Evolutionary conservation across 768 basidiomycete genomes (phyloP).

Genomic region (Russula compacta): DNA sequence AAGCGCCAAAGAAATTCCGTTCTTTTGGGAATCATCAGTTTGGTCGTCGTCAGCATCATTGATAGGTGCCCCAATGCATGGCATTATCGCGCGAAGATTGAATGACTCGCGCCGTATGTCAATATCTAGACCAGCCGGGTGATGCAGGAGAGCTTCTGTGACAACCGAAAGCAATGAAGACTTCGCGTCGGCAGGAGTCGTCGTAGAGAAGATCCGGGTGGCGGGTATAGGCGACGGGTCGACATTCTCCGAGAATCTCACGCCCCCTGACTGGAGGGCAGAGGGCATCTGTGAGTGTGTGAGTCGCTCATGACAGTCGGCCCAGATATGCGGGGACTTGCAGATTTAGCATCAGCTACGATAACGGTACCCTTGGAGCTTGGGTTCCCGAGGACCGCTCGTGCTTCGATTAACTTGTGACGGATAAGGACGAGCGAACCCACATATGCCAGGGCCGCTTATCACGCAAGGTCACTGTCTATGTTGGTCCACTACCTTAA

Average conservation of each 20-base stretch:
- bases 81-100: background rate
- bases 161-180: background rate
- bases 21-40: background rate
- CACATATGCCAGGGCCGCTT: conserved; percentile 15
- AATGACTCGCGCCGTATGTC: conserved; percentile 1
- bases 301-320: background rate
- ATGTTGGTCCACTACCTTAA: background rate
- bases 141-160: background rate
- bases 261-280: conserved; percentile 4
- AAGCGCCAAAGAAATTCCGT: background rate
- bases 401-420: background rate
- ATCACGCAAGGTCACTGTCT: background rate
- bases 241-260: too few species aligned
- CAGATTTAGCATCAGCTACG: background rate
- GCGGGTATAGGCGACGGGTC: background rate
- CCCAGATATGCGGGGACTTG: background rate
- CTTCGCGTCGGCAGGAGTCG: background rate
- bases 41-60: background rate
- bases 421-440: conserved; percentile 15
- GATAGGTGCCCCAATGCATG: background rate
- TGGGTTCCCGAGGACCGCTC: background rate
- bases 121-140: background rate
- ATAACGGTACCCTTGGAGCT: too few species aligned
- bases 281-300: background rate
- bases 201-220: background rate